Percentiles rank a stretch among this genome's conserved stretches.
Conservation (phyloP, 441 rosid genomes). For the Corymbia calophylla region DNA sequence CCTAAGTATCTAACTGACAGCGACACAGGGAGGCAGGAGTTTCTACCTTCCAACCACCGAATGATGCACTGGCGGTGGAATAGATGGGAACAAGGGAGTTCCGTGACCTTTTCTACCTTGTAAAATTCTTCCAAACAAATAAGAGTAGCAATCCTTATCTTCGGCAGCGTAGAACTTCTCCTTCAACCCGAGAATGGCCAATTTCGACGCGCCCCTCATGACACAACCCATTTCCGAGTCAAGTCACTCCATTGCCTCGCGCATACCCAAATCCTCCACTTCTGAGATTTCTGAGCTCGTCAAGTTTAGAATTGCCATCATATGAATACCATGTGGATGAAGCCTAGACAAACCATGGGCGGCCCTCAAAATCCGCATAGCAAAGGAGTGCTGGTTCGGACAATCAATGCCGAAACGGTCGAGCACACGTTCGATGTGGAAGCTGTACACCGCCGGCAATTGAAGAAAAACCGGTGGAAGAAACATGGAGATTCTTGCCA, state of each 20-base stretch:
- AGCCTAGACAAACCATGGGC: background rate
- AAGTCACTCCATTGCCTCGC: background rate
- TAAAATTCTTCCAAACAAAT: background rate
- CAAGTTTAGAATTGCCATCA: background rate
- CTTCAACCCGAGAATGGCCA: background rate
- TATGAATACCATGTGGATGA: background rate
- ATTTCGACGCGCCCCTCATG: background rate
- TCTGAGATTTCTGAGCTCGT: background rate
- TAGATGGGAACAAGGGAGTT: background rate
- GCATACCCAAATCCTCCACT: background rate
- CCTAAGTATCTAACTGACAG: background rate
- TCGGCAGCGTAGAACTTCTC: background rate
- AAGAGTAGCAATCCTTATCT: background rate
- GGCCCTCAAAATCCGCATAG: background rate
- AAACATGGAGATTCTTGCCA: background rate
- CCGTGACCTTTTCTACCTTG: background rate
- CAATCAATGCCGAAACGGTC: background rate
- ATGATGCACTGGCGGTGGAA: background rate
- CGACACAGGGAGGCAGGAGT: background rate
- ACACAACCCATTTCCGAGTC: background rate
- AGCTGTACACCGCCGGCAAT: background rate
- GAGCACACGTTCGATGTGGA: background rate
- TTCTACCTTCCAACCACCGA: background rate
- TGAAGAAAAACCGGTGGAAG: background rate
- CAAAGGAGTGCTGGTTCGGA: background rate